Conservation (phyloP, 2,329 filamentous ascomycete species). For the Cytospora schulzeri region DNA sequence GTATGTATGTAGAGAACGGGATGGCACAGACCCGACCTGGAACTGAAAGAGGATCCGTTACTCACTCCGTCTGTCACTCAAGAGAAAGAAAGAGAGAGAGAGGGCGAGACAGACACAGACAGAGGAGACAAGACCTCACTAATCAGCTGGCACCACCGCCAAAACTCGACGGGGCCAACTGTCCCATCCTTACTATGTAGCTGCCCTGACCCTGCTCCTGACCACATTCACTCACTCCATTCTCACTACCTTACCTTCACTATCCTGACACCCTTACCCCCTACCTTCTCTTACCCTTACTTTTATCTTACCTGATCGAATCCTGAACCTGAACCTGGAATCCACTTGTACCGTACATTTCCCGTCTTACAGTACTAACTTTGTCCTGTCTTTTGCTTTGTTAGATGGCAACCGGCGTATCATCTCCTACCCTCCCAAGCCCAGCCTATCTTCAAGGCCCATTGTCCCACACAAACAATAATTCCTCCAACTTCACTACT, state of each 20-base stretch:
- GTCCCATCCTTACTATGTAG: conserved; percentile 13
- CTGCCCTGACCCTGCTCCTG: conserved; percentile 25
- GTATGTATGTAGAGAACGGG: background rate
- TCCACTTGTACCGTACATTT: background rate
- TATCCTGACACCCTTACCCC: conserved; percentile 3
- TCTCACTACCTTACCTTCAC: conserved; percentile 18
- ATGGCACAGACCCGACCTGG: background rate
- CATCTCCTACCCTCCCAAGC: conserved; percentile 28
- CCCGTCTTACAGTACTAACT: conserved; percentile 20
- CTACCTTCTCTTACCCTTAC: background rate
- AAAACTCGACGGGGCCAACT: conserved; percentile 15
- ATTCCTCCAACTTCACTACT: conserved; percentile 20
- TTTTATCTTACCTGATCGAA: conserved; percentile 2
- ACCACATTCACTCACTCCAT: conserved; percentile 26
- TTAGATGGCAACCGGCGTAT: conserved; percentile 30
- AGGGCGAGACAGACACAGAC: too few relatives aligned
- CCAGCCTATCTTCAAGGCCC: conserved; percentile 26
- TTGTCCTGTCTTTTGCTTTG: conserved; percentile 20
- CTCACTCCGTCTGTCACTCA: too few relatives aligned
- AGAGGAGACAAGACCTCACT: conserved; percentile 9
- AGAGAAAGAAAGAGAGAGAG: too few relatives aligned
- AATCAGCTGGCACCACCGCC: conserved; percentile 21
- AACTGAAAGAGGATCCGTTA: background rate
- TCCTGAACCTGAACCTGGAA: background rate
- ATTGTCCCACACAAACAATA: conserved; percentile 26